Percentiles rank a stretch among this genome's conserved stretches.
These are phyloP conservation scores for Funneliformis geosporum DNA, from an alignment of 192 early-diverging fungal genomes.

Conservation along the genomic window DNA sequence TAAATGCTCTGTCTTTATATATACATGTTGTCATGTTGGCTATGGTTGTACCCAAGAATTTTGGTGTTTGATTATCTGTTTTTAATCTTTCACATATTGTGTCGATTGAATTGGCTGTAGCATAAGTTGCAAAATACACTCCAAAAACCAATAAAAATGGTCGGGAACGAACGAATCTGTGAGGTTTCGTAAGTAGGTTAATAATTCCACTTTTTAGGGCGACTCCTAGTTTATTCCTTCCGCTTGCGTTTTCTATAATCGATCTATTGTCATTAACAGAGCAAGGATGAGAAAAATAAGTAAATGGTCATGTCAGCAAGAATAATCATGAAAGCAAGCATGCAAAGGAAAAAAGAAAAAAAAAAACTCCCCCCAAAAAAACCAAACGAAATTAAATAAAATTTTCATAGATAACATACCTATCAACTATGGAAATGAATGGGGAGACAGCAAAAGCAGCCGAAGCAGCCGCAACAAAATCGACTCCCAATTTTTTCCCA, in stretches of 20 bases:
- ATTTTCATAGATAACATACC: conserved; percentile 32
- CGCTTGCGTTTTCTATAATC: conserved; percentile 51
- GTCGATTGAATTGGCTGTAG: conserved; percentile 43
- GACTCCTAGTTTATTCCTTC: conserved; percentile 35
- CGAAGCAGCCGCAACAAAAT: conserved; percentile 37
- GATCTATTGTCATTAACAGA: conserved; percentile 34
- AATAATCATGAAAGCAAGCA: neutral
- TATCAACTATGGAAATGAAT: conserved; percentile 50
- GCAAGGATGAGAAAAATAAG: neutral
- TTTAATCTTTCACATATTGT: conserved; percentile 39
- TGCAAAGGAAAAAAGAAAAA: neutral
- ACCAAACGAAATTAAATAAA: neutral
- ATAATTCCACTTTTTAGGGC: conserved; percentile 41
- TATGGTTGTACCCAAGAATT: conserved; percentile 45
- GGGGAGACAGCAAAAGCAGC: conserved; percentile 44
- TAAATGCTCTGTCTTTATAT: conserved; percentile 49
- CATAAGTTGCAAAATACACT: conserved; percentile 45
- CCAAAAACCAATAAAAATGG: conserved; percentile 40
- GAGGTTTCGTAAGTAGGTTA: conserved; percentile 35
- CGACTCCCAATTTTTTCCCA: conserved; percentile 30
- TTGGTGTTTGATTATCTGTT: conserved; percentile 35
- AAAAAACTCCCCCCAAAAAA: neutral
- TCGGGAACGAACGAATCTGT: conserved; percentile 33
- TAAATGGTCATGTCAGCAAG: neutral
- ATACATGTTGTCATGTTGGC: conserved; percentile 49